Percentiles rank a stretch among this genome's conserved stretches.
These are phyloP conservation scores for Calonectria pauciramosa DNA, from an alignment of 2,329 filamentous ascomycete species.

Conservation along the genomic window DNA sequence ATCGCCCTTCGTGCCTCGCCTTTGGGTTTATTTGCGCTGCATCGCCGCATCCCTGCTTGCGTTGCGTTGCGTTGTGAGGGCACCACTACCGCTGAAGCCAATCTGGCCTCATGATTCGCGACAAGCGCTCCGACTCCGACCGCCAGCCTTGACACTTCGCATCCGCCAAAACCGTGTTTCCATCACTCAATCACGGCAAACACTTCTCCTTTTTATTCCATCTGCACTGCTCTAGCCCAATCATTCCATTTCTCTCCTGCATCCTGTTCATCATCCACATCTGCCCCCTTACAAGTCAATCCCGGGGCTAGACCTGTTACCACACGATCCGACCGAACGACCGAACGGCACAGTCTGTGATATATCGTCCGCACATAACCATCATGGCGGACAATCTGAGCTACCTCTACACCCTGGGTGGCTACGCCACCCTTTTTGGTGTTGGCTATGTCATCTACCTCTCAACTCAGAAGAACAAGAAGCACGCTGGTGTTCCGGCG, in stretches of 20 bases:
- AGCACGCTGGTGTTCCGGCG: constrained; percentile 44
- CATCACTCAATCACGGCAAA: constrained; percentile 22
- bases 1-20: constrained; percentile 2
- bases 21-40: constrained; percentile 16
- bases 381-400: constrained; percentile 53
- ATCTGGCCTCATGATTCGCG: constrained; percentile 50
- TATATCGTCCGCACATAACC: constrained; percentile 22
- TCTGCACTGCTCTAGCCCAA: constrained; percentile 13
- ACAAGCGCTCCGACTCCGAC: constrained; percentile 32
- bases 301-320: constrained; percentile 30
- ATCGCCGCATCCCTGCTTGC: constrained; percentile 29
- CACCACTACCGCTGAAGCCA: constrained; percentile 45
- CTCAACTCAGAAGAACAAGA: constrained; percentile 52
- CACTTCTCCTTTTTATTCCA: constrained; percentile 12
- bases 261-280: constrained; percentile 17
- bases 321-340: constrained; percentile 27
- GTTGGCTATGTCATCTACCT: constrained; percentile 54
- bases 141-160: constrained; percentile 23
- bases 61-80: constrained; percentile 26
- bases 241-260: constrained; percentile 6
- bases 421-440: constrained; percentile 54
- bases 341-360: background rate
- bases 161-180: constrained; percentile 21
- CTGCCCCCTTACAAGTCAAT: constrained; percentile 26
- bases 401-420: constrained; percentile 53